Percentiles rank a stretch among this genome's conserved stretches.
These are phyloP conservation scores for Lachnellula occidentalis DNA, from an alignment of 2,329 filamentous ascomycete genomes.

Conservation along the genomic window DNA sequence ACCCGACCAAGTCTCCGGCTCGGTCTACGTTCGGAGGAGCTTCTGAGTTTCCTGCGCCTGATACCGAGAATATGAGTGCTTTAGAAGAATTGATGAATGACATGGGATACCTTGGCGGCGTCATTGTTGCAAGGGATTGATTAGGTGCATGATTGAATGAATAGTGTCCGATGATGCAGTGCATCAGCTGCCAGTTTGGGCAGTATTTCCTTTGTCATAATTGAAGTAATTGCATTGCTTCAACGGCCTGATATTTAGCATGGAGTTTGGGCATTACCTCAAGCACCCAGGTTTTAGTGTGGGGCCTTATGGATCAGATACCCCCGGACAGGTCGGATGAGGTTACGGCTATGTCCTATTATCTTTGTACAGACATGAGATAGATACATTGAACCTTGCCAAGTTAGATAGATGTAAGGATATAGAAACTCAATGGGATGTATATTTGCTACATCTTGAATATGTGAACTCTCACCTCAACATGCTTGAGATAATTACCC, in stretches of 20 bases:
- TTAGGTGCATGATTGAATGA: neutral
- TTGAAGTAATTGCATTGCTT: neutral
- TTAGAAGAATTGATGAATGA: constrained; percentile 46
- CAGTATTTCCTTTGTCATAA: constrained; percentile 1
- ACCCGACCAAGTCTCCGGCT: constrained; percentile 4
- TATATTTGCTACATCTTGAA: too few relatives aligned
- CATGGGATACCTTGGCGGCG: constrained; percentile 43
- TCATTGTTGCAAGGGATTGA: constrained; percentile 32
- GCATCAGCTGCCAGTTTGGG: neutral
- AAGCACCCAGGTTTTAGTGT: neutral
- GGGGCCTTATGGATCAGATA: neutral
- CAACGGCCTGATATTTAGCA: constrained; percentile 11
- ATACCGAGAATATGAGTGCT: constrained; percentile 25
- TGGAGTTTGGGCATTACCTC: constrained; percentile 8
- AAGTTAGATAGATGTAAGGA: neutral
- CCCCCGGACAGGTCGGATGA: neutral
- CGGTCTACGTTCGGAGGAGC: constrained; percentile 8
- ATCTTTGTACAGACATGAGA: neutral
- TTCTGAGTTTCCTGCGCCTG: constrained; percentile 24
- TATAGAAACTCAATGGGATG: neutral
- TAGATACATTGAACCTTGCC: neutral
- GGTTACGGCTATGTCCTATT: neutral
- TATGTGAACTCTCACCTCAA: too few relatives aligned
- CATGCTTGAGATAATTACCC: too few relatives aligned
- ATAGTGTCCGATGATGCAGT: neutral